Conservation (phyloP, 2,329 filamentous ascomycete species). For the Drechslerella coelobrocha region DNA sequence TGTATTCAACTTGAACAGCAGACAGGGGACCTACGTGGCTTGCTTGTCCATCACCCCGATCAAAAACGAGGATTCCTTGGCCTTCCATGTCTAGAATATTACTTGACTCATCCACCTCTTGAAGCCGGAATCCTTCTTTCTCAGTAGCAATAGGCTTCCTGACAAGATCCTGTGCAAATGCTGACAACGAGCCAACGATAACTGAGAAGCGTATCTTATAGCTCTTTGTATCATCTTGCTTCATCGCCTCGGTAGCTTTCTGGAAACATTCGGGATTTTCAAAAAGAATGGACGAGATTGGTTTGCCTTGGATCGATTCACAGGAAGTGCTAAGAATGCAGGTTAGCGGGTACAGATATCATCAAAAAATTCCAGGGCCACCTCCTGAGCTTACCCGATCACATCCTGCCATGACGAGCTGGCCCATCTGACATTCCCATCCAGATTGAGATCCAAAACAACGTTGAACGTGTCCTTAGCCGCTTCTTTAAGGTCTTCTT, state of each 20-base stretch:
- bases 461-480: constrained; percentile 96
- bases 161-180: constrained; percentile 62
- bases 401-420: constrained; percentile 96
- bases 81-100: constrained; percentile 81
- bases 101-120: constrained; percentile 60
- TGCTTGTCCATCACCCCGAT: constrained; percentile 81
- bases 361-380: constrained; percentile 38
- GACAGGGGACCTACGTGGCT: constrained; percentile 75
- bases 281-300: constrained; percentile 80
- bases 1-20: constrained; percentile 13
- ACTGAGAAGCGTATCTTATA: constrained; percentile 85
- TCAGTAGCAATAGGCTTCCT: constrained; percentile 56
- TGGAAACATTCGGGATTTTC: constrained; percentile 81
- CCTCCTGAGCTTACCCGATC: constrained; percentile 63
- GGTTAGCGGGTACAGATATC: constrained; percentile 31
- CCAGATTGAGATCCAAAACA: constrained; percentile 89
- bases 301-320: constrained; percentile 74
- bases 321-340: constrained; percentile 66
- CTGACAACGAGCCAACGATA: constrained; percentile 72
- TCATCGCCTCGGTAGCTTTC: constrained; percentile 85
- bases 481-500: constrained; percentile 90
- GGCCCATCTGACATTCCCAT: constrained; percentile 91
- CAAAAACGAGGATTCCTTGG: constrained; percentile 98
- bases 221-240: constrained; percentile 89
- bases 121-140: constrained; percentile 57